These are phyloP conservation scores for Aspergillus texensis DNA, from an alignment of 2,329 filamentous ascomycete species.

Conservation along the genomic window DNA sequence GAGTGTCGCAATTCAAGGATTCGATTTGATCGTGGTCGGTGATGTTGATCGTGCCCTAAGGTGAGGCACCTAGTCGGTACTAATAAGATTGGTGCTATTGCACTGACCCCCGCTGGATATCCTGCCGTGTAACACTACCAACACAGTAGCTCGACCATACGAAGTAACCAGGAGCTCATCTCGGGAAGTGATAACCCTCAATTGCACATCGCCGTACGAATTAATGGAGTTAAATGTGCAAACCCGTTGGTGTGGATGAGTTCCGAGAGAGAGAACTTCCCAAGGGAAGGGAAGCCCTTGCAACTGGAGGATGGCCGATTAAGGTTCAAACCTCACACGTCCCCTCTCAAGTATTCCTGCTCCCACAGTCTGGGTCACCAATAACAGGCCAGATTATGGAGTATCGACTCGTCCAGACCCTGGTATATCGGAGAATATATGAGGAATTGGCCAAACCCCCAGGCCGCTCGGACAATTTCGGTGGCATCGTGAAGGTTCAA, in stretches of 20 bases:
- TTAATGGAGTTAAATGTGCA: background rate
- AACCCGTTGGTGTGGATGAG: constrained; percentile 10
- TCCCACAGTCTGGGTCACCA: constrained; percentile 4
- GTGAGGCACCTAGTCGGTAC: background rate
- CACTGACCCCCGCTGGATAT: background rate
- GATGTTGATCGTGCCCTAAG: background rate
- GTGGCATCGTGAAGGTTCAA: constrained; percentile 3
- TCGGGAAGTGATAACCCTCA: background rate
- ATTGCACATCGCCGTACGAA: background rate
- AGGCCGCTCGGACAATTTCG: constrained; percentile 4
- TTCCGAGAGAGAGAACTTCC: constrained; percentile 1
- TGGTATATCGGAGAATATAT: constrained; percentile 22
- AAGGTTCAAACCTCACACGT: constrained; percentile 15
- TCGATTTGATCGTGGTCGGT: background rate
- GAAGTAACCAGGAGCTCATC: background rate
- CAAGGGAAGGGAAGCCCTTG: constrained; percentile 7
- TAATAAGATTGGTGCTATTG: background rate
- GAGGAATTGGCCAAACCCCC: constrained; percentile 1
- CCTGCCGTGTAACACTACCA: constrained; percentile 10
- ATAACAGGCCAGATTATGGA: background rate
- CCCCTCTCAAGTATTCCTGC: constrained; percentile 9
- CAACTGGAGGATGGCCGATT: constrained; percentile 8
- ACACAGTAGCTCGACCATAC: background rate
- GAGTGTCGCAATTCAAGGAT: background rate
- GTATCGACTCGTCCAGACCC: constrained; percentile 15